A percentile compares a stretch with the other conserved stretches of the same genome.
Conservation (phyloP, 108 stramenopile species). For the Schizochytrium sp. region DNA sequence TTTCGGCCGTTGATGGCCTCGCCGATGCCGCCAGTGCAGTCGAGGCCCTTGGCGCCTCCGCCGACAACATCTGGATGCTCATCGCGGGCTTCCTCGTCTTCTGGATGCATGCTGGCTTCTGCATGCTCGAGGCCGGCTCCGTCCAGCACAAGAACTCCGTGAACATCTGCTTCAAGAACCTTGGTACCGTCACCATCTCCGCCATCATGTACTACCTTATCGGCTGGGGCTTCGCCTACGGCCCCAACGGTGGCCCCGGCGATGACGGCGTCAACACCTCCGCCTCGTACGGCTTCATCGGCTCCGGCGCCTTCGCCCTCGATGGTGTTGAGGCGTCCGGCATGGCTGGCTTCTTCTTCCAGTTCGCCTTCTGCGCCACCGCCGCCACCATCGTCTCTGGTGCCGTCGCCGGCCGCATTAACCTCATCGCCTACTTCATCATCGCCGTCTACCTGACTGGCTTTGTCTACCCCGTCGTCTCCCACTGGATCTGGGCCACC, state of each 20-base stretch:
- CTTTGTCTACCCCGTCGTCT: conserved; percentile 60
- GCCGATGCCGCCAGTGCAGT: not conserved
- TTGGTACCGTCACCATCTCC: conserved; percentile 70
- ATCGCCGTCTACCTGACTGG: conserved; percentile 48
- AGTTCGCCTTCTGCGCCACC: conserved; percentile 71
- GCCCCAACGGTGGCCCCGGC: conserved; percentile 11
- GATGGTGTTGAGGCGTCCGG: not conserved
- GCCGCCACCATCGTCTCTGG: conserved; percentile 82
- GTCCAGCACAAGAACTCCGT: conserved; percentile 28
- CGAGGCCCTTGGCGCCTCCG: not conserved
- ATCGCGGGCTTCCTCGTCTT: conserved; percentile 65
- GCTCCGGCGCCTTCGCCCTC: conserved; percentile 56
- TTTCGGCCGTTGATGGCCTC: not conserved
- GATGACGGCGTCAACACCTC: not conserved
- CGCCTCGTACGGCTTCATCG: conserved; percentile 54
- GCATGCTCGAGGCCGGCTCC: conserved; percentile 71
- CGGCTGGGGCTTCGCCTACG: conserved; percentile 75
- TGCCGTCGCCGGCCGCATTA: conserved; percentile 75
- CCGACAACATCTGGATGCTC: conserved; percentile 31
- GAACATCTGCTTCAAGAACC: conserved; percentile 67
- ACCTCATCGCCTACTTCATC: conserved; percentile 52
- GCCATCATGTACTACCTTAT: conserved; percentile 70
- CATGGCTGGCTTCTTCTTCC: conserved; percentile 61
- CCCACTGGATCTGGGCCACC: conserved; percentile 31
- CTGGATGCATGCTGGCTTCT: conserved; percentile 82